phyloP scores from a whole-genome alignment of 139 green algal genomes.

The Coccomyxa sp. region DNA sequence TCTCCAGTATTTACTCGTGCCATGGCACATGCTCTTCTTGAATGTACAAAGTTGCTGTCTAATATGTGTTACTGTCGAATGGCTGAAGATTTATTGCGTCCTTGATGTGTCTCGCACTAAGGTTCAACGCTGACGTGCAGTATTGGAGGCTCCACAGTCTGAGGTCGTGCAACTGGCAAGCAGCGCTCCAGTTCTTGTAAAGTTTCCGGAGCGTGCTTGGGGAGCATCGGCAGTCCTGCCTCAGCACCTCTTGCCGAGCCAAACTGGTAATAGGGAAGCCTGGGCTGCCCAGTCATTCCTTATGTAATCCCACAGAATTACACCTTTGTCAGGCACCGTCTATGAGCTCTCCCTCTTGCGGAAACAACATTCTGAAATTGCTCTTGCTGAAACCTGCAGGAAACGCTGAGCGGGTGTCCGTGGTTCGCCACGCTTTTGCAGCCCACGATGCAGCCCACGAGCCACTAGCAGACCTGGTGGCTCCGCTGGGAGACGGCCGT shows the following conservation, averaged over 20 bases:
- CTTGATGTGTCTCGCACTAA: background rate
- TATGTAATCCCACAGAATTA: background rate
- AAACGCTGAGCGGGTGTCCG: background rate
- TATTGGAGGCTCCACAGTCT: background rate
- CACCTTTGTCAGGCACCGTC: background rate
- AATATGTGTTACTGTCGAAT: background rate
- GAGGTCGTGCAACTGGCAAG: conserved; percentile 8
- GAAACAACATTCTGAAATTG: background rate
- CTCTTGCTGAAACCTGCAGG: too few species aligned
- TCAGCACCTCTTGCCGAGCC: conserved; percentile 22
- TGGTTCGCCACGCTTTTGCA: conserved; percentile 64
- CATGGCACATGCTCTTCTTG: background rate
- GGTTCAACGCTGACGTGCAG: background rate
- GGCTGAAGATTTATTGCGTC: background rate
- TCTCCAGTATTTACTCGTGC: background rate
- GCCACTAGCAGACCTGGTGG: conserved; percentile 34
- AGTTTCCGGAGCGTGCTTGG: conserved; percentile 55
- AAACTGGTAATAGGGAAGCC: background rate
- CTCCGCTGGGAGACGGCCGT: conserved; percentile 28
- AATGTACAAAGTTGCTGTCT: background rate
- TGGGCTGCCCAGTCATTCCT: background rate
- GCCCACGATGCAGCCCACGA: conserved; percentile 40
- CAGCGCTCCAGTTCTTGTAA: conserved; percentile 42
- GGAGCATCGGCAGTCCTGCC: conserved; percentile 45
- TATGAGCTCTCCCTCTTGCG: background rate